Percentiles rank a stretch among this genome's conserved stretches.
Conservation (phyloP, 2,329 filamentous ascomycete genomes). For the Alternaria sp. region DNA sequence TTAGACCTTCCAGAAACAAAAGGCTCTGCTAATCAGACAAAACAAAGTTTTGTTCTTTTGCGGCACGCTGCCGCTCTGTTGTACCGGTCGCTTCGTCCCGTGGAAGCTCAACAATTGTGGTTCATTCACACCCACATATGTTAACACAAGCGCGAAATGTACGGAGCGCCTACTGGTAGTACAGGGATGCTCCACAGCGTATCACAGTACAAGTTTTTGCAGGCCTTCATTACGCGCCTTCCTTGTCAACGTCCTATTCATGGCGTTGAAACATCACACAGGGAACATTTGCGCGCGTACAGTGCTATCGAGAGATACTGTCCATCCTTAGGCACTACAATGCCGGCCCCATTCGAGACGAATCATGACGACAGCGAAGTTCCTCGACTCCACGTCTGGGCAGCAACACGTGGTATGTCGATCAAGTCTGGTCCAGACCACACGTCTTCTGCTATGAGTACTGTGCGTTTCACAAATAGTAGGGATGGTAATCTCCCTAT, state of each 20-base stretch:
- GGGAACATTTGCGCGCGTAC: not conserved
- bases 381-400: not conserved
- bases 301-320: not conserved
- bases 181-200: not conserved
- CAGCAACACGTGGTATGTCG: not conserved
- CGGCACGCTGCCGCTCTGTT: constrained; percentile 6
- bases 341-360: not conserved
- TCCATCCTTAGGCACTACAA: not conserved
- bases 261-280: not conserved
- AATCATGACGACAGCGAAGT: not conserved
- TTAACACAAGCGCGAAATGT: constrained; percentile 1
- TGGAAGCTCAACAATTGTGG: constrained; percentile 3
- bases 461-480: constrained; percentile 10
- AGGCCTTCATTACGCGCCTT: not conserved
- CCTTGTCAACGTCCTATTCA: not conserved
- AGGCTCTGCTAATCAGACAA: not conserved
- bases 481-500: constrained; percentile 3
- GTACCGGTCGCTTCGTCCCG: constrained; percentile 1
- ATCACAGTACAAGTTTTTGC: not conserved
- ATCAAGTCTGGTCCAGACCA: constrained; percentile 11
- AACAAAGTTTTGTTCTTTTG: not conserved
- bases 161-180: not conserved
- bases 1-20: not conserved
- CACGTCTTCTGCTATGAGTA: not conserved
- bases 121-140: not conserved